Conservation (phyloP, 768 basidiomycete species). For the Kwoniella pini region DNA sequence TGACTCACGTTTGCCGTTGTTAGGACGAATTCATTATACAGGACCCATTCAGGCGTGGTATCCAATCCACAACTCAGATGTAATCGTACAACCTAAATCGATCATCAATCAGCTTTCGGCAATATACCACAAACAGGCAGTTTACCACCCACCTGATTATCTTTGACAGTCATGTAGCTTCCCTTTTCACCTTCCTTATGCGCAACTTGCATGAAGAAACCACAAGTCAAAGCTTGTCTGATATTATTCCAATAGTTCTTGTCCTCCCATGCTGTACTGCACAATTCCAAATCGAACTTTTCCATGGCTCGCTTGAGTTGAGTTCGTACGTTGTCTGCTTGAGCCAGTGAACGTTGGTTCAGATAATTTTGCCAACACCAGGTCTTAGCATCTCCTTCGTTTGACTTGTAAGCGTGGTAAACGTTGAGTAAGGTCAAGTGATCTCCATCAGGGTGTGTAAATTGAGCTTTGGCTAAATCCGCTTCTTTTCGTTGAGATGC, state of each 20-base stretch:
- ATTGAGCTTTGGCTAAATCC: conserved; percentile 81
- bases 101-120: background rate
- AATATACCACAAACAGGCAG: too few relatives aligned
- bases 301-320: conserved; percentile 92
- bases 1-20: conserved; percentile 63
- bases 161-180: conserved; percentile 86
- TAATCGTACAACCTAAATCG: conserved; percentile 64
- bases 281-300: conserved; percentile 74
- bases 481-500: conserved; percentile 85
- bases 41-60: conserved; percentile 84
- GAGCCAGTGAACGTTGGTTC: conserved; percentile 73
- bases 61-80: conserved; percentile 89
- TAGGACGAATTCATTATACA: conserved; percentile 92
- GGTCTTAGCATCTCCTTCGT: conserved; percentile 68
- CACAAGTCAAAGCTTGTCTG: conserved; percentile 79
- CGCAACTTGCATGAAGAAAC: conserved; percentile 98
- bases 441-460: conserved; percentile 93
- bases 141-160: conserved; percentile 79
- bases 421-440: conserved; percentile 93
- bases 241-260: conserved; percentile 72
- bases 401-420: conserved; percentile 84
- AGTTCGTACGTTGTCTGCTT: conserved; percentile 89
- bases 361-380: conserved; percentile 94
- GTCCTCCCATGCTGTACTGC: conserved; percentile 67
- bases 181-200: conserved; percentile 90